Percentiles rank a stretch among this genome's conserved stretches.
Conservation (phyloP, 805 yeast species). For the Ogataea parapolymorpha region DNA sequence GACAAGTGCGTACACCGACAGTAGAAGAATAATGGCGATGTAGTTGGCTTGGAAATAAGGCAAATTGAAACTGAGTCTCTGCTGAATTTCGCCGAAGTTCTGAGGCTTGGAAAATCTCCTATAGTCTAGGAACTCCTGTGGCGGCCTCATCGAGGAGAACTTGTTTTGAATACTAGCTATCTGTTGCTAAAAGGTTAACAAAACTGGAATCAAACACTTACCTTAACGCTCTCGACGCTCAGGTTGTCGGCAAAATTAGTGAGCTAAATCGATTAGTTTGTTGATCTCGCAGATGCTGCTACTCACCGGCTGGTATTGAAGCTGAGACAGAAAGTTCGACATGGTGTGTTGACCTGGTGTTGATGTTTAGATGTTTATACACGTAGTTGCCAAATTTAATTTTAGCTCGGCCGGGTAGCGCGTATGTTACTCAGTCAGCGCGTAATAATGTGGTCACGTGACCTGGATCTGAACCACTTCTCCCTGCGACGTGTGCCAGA, state of each 20-base stretch:
- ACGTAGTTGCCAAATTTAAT: slow-evolving; percentile 11
- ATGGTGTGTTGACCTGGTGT: slow-evolving; percentile 4
- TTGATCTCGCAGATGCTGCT: not conserved
- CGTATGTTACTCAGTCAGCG: not conserved
- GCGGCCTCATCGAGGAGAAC: slow-evolving; percentile 74
- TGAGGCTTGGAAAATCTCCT: slow-evolving; percentile 88
- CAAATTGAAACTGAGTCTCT: slow-evolving; percentile 82
- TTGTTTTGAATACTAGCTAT: slow-evolving; percentile 54
- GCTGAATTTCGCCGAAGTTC: slow-evolving; percentile 84
- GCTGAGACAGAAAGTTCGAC: slow-evolving; percentile 33
- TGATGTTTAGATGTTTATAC: slow-evolving; percentile 5
- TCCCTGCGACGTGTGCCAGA: slow-evolving; percentile 33
- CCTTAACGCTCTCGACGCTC: slow-evolving; percentile 46
- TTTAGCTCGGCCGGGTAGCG: slow-evolving; percentile 8
- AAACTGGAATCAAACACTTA: slow-evolving; percentile 13
- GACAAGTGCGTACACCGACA: slow-evolving; percentile 80
- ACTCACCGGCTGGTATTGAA: slow-evolving; percentile 41
- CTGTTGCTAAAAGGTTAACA: slow-evolving; percentile 13
- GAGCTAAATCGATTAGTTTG: slow-evolving; percentile 30
- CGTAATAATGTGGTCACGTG: not conserved
- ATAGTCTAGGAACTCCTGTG: slow-evolving; percentile 90
- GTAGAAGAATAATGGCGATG: slow-evolving; percentile 62
- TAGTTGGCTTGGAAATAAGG: slow-evolving; percentile 88
- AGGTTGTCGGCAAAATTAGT: slow-evolving; percentile 45
- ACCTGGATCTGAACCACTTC: slow-evolving; percentile 22